phyloP scores from a whole-genome alignment of 176 grass and related monocot genomes.

The Areca catechu region DNA sequence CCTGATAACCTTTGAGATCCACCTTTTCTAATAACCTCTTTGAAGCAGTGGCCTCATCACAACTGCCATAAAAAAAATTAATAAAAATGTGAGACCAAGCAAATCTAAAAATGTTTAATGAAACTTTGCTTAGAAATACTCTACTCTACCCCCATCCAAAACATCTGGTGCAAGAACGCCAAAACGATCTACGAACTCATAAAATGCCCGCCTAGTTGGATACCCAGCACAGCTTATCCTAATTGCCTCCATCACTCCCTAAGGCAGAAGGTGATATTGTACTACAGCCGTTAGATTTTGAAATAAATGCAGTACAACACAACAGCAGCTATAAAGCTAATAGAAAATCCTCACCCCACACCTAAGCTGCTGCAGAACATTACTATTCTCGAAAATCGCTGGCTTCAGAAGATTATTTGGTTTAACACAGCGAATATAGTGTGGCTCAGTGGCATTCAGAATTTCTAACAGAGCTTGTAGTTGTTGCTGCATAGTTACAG shows the following conservation, averaged over 20 bases:
- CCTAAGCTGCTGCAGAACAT: constrained; percentile 95
- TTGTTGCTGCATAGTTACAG: constrained; percentile 72
- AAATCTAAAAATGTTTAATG: constrained; percentile 5
- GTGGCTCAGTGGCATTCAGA: constrained; percentile 82
- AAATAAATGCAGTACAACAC: too few relatives aligned
- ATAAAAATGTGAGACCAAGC: not conserved
- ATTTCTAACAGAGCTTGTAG: constrained; percentile 87
- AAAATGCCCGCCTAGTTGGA: constrained; percentile 93
- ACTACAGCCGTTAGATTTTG: too few relatives aligned
- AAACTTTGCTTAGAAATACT: not conserved
- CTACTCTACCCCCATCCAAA: constrained; percentile 78
- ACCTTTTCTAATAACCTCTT: constrained; percentile 66
- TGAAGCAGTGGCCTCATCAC: constrained; percentile 69
- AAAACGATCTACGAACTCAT: constrained; percentile 89
- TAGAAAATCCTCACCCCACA: constrained; percentile 64
- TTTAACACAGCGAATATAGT: constrained; percentile 98
- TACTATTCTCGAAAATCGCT: constrained; percentile 84
- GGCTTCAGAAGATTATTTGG: constrained; percentile 96
- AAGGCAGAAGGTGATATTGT: constrained; percentile 3
- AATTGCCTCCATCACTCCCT: constrained; percentile 99
- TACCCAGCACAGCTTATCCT: constrained; percentile 94
- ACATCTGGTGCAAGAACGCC: constrained; percentile 88
- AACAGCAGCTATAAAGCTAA: too few relatives aligned
- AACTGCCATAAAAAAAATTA: constrained; percentile 28
- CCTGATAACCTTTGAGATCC: constrained; percentile 91